A percentile compares a stretch with the other conserved stretches of the same genome.
phyloP scores from a whole-genome alignment of 768 basidiomycete genomes.

The Serendipita vermifera region DNA sequence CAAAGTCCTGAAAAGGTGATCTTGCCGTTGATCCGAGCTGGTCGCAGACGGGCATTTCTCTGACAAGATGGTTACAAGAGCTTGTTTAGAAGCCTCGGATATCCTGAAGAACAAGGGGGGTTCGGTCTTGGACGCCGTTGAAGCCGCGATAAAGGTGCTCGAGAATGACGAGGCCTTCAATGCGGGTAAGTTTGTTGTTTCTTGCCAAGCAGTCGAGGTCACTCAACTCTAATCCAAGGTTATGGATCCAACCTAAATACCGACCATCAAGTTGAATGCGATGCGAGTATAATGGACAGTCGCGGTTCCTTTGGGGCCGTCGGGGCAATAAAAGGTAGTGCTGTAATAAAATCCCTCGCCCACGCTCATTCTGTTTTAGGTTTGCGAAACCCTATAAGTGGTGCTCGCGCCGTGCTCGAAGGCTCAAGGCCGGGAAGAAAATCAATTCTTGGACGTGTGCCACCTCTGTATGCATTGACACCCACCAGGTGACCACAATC shows the following conservation, averaged over 20 bases:
- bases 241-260: constrained; percentile 68
- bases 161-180: constrained; percentile 60
- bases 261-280: constrained; percentile 67
- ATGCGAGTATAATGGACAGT: constrained; percentile 59
- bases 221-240: constrained; percentile 28
- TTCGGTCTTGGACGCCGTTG: constrained; percentile 35
- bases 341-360: neutral
- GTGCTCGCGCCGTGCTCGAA: constrained; percentile 46
- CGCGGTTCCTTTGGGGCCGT: constrained; percentile 50
- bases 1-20: constrained; percentile 42
- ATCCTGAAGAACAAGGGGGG: constrained; percentile 14
- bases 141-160: constrained; percentile 40
- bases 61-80: constrained; percentile 24
- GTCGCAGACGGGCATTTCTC: neutral
- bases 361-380: constrained; percentile 28
- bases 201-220: neutral
- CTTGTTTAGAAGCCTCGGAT: constrained; percentile 38
- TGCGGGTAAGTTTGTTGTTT: constrained; percentile 36
- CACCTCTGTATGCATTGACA: constrained; percentile 42
- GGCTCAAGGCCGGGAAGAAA: constrained; percentile 30
- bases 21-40: neutral
- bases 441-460: constrained; percentile 48
- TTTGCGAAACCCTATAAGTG: constrained; percentile 53
- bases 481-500: neutral
- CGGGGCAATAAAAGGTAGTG: constrained; percentile 55